Base-by-base conservation (phyloP, 2,329 filamentous ascomycete genomes). In the Aspergillus udagawae region DNA sequence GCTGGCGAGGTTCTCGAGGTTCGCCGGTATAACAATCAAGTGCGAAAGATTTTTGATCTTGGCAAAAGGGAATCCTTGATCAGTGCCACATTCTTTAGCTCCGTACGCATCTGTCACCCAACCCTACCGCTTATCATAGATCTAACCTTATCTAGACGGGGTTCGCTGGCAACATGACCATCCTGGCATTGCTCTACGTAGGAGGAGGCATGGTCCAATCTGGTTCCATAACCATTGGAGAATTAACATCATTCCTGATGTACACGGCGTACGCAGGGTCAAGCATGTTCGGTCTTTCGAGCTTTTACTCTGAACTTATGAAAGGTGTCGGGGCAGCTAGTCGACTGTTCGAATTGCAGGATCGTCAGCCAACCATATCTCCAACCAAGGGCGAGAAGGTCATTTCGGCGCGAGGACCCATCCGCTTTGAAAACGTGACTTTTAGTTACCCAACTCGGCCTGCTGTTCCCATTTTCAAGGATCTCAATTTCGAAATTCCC, bases 301-400 rank as follows among this genome's bases (percentile, higher is more conserved):
- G 90, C 56, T 99, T 99, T 77, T 99, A 97, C 75, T 96, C 92
- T 0, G 94, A 99, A 72, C 82, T 99, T 60, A 99, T 99, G 94
- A 99, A 99, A 75, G 95, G 95, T 45, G 93, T 96, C 3, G 94
- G 95, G 67, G 94, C 94, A 45, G 94, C 94, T n/a, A 96, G 89
- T 68, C 89, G 94, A 59, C 81, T 99, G 1, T 99, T 99, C 69
- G 94, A 99, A 71, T 83, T 99, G 5, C 92, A 97, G 72, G 94
- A 99, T 73, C 87, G 94, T 61, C 81, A 90, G 57, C 90, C 92
- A 0, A 88, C 86, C 2, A 95, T 97, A 60, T 88, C 88, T n/a
- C 86, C 92, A 21, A 99, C 95, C 0, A 86, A 88, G 53, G 94
- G 94, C 61, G 71, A 81, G 29, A 88, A 86, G 58, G 92, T 99